Base-by-base conservation (phyloP, 1,139 yeast genomes). In the Pneumocystis carinii region DNA sequence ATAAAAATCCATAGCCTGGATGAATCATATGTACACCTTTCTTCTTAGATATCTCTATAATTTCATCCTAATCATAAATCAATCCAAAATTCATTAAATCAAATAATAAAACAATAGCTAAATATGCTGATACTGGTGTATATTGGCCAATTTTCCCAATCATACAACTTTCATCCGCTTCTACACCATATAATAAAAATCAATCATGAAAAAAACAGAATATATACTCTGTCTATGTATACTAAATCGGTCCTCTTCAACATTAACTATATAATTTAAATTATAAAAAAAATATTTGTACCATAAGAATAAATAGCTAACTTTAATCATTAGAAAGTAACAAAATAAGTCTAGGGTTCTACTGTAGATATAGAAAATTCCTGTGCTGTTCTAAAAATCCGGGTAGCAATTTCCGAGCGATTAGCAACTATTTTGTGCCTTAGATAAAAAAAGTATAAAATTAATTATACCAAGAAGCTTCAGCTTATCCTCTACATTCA, bases 311-410 rank as follows among this genome's bases (percentile, higher is more conserved):
- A 32, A 32, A 32, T 32, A 7, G 35, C 35, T 32, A 32, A 4
- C 35, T 32, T 32, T 32, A 32, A 32, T 32, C 1, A 32, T 32
- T 32, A 32, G 7, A 32, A 32, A 32, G 35, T 32, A 32, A 32
- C 4, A 32, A 32, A 4, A 74, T 90, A 95, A 60, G 97, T 90
- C 75, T 90, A 94, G 72, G 94, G 86, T 62, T 98, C 98, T 63
- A 92, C 97, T 0, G 99, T 92, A 72, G 87, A 90, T 96, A 94
- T 89, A 58, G 96, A 87, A 72, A 92, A 80, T 75, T 94, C 98
- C 77, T 94, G 98, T 66, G 98, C 98, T 42, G 97, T 86, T 77
- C 98, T 83, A 77, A 92, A 94, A 74, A 92, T 84, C 37, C 68
- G 67, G 12, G 66, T 63, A 2, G 68, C 66, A 37, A 66, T 66